Base-by-base conservation (phyloP, 768 basidiomycete species). In the Suillus discolor region DNA sequence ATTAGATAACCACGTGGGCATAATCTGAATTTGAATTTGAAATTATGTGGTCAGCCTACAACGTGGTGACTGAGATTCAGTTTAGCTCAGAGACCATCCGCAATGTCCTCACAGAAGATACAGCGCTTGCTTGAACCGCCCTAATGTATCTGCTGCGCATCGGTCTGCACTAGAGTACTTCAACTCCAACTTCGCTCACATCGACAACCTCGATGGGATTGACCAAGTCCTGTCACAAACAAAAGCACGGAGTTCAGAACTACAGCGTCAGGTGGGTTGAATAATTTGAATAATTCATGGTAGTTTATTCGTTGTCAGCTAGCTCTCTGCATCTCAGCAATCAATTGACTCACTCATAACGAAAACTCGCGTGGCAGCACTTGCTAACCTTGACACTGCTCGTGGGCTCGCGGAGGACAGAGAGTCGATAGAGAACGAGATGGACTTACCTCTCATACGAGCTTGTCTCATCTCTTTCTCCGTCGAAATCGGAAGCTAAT, bases 351-450 rank as follows among this genome's bases (percentile, higher is more conserved):
- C 70, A 2, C 72, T 89, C 18, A 78, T 91, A 8, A 71, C 78
- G 4, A 74, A 83, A 49, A 85, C 89, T 4, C 84, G 84, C 47
- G 68, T 75, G 13, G 74, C 79, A 25, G 83, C 85, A 2, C 74
- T 84, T 62, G 73, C 77, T 28, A 81, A 89, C 41, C 79, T 92
- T 42, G 80, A 83, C 61, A 83, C 86, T 11, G 91, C 92, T 0
- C 89, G 92, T 71, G 87, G 90, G 64, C 80, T 94, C 47, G 88
- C 92, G 1, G 81, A 92, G n/a, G 77, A 90, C 41, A 84, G 94
- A 31, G 92, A 94, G 76, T 86, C 85, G 2, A 79, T 96, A 23
- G 84, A 87, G 18, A 94, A 97, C 72, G 90, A 95, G 74, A 81
- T 96, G 13, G n/a, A 80, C 87, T 15, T 85, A 85, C 65, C 78